A percentile compares a stretch with the other conserved stretches of the same genome.
Conservation (phyloP, 148 eudicot species). For the Heliamphora exappendiculata region DNA sequence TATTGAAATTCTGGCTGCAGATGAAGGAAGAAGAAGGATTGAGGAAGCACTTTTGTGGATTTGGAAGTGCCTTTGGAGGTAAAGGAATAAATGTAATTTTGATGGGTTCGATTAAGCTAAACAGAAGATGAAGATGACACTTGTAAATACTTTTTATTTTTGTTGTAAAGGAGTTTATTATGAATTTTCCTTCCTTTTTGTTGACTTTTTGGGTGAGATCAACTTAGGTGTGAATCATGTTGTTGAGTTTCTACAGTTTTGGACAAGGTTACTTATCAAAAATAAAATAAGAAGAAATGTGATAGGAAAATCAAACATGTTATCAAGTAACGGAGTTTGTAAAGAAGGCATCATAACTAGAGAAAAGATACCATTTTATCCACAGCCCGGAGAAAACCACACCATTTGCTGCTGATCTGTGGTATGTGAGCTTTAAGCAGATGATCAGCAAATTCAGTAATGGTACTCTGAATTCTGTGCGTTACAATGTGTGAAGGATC, state of each 20-base stretch:
- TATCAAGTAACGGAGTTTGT: neutral
- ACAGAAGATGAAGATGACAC: neutral
- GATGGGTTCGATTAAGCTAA: neutral
- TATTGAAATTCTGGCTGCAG: neutral
- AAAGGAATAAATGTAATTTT: too few relatives aligned
- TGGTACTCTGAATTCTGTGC: slow-evolving; percentile 76
- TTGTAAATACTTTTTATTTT: neutral
- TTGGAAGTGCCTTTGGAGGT: neutral
- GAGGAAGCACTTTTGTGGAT: neutral
- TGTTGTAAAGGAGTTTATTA: neutral
- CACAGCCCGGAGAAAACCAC: slow-evolving; percentile 39
- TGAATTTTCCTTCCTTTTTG: neutral
- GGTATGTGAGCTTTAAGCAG: slow-evolving; percentile 36
- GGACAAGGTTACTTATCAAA: too few relatives aligned
- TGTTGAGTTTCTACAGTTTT: neutral
- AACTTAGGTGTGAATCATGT: neutral
- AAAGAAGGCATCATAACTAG: neutral
- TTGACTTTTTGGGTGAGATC: neutral
- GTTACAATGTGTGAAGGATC: slow-evolving; percentile 91
- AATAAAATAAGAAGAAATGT: neutral
- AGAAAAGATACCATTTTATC: slow-evolving; percentile 47
- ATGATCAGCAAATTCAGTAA: slow-evolving; percentile 53
- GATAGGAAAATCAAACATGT: neutral
- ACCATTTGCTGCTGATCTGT: slow-evolving; percentile 43
- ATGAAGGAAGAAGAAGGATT: neutral